Percentiles rank a stretch among this genome's conserved stretches.
These are phyloP conservation scores for Monosporascus sp. DNA, from an alignment of 2,329 filamentous ascomycete genomes.

Conservation along the genomic window DNA sequence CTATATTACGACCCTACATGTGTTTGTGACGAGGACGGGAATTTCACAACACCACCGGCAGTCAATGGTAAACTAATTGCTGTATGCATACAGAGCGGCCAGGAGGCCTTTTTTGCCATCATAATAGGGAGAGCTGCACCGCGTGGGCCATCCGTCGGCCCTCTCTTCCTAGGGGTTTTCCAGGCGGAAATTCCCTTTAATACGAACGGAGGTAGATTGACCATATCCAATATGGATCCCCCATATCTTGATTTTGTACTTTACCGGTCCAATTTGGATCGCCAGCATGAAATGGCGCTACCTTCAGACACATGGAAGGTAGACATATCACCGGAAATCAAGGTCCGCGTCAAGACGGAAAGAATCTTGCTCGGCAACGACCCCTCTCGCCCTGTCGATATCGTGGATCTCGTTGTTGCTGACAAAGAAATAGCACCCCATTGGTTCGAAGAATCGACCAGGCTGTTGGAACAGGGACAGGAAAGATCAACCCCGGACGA, in stretches of 20 bases:
- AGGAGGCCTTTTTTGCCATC: no score
- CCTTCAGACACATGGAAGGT: not conserved
- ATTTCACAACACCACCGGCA: not conserved
- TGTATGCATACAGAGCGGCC: no score
- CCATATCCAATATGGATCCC: no score
- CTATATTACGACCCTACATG: not conserved
- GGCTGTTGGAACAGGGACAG: no score
- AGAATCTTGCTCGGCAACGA: not conserved
- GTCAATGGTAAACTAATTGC: no score
- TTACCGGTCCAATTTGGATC: not conserved
- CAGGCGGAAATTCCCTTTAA: no score
- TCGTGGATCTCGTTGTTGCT: not conserved
- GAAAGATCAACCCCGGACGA: no score
- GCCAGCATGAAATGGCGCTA: not conserved
- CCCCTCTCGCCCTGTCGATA: not conserved
- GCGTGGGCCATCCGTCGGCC: no score
- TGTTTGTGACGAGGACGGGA: fast-evolving
- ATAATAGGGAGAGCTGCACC: no score
- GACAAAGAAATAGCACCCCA: not conserved
- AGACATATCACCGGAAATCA: not conserved
- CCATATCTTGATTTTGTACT: not conserved
- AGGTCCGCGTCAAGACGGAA: not conserved
- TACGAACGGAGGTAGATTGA: no score
- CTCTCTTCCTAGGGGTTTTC: no score
- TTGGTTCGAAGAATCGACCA: not conserved